A percentile compares a stretch with the other conserved stretches of the same genome.
Conservation (phyloP, 768 basidiomycete genomes). For the Trametes cubensis region DNA sequence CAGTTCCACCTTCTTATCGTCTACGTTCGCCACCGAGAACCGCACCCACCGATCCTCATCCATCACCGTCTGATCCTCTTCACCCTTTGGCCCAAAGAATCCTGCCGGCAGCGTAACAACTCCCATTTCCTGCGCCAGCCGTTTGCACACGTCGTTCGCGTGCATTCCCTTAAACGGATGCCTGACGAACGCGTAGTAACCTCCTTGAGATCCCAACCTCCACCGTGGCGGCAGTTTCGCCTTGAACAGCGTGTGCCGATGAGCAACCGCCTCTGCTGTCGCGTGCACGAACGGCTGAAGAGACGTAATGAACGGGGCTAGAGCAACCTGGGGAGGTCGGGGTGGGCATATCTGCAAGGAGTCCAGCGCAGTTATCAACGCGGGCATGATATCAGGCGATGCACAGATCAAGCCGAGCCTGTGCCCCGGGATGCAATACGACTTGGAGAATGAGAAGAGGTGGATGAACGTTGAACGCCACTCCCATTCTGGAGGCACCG, state of each 20-base stretch:
- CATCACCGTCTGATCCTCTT: constrained; percentile 31
- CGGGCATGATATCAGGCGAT: constrained; percentile 53
- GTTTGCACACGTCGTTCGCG: constrained; percentile 56
- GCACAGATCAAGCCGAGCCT: constrained; percentile 75
- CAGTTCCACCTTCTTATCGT: constrained; percentile 55
- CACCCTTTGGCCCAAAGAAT: constrained; percentile 51
- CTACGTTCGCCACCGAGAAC: constrained; percentile 82
- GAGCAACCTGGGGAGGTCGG: constrained; percentile 68
- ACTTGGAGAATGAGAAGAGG: constrained; percentile 82
- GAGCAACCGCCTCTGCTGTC: constrained; percentile 50
- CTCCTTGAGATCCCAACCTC: constrained; percentile 67
- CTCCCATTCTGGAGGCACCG: constrained; percentile 29
- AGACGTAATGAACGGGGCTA: constrained; percentile 53
- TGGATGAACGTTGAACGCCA: constrained; percentile 70
- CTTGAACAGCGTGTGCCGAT: constrained; percentile 61
- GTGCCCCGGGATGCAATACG: constrained; percentile 80
- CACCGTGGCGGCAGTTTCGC: constrained; percentile 53
- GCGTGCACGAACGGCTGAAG: constrained; percentile 56
- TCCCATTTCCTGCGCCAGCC: constrained; percentile 63
- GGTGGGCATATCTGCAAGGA: constrained; percentile 82
- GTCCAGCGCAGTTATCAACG: constrained; percentile 67
- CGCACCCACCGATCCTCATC: constrained; percentile 68
- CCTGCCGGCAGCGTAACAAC: constrained; percentile 66
- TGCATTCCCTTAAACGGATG: constrained; percentile 57
- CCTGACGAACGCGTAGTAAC: constrained; percentile 77